Conservation (phyloP, 1,284 basidiomycete genomes). For the Ceratobasidium sp. region DNA sequence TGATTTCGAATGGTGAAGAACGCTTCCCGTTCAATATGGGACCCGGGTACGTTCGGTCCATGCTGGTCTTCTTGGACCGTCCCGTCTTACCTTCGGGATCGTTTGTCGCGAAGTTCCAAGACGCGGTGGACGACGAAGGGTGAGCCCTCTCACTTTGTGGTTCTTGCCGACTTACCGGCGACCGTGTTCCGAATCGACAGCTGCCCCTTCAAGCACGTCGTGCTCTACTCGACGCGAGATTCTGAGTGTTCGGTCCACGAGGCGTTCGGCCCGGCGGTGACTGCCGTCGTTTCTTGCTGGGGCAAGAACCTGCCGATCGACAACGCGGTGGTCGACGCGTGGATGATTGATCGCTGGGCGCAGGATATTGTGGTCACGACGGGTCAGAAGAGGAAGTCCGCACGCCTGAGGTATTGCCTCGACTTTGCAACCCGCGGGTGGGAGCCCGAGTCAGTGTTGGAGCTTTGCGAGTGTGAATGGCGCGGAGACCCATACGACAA, state of each 20-base stretch:
- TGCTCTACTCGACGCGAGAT: background rate
- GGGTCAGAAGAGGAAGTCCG: background rate
- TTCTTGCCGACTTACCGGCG: background rate
- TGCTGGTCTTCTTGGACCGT: background rate
- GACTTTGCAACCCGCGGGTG: background rate
- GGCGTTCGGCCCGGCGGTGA: background rate
- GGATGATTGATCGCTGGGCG: background rate
- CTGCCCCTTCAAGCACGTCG: background rate
- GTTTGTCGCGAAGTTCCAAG: background rate
- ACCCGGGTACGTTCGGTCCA: background rate
- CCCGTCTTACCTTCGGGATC: background rate
- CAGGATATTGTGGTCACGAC: background rate
- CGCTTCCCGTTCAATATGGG: background rate
- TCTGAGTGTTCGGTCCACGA: background rate
- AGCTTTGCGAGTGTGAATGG: background rate
- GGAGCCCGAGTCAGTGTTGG: background rate
- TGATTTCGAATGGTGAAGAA: background rate
- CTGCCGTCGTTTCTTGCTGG: background rate
- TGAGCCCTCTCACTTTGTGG: background rate
- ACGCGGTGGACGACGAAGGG: background rate
- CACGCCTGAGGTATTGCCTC: background rate
- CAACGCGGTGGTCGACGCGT: background rate
- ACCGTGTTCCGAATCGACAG: background rate
- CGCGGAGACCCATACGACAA: background rate
- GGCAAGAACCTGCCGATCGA: background rate